These are phyloP conservation scores for Barbatosphaeria neglecta DNA, from an alignment of 495 filamentous ascomycete species.

Conservation along the genomic window DNA sequence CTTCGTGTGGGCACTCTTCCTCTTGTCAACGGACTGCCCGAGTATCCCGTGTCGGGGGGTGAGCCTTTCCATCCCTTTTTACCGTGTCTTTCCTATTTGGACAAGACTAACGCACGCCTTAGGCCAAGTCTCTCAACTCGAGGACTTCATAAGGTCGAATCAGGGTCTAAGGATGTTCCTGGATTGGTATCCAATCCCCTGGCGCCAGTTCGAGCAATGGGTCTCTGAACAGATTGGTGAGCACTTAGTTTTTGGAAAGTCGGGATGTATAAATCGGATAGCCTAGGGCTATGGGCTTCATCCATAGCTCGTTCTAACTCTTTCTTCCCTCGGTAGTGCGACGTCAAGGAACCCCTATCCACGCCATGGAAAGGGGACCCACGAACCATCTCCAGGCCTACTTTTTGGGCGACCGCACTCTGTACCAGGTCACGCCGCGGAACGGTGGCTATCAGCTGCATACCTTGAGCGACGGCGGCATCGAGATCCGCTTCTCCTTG, in stretches of 20 bases:
- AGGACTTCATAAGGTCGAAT: neutral
- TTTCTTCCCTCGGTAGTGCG: no score
- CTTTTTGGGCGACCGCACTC: neutral
- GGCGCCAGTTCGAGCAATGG: neutral
- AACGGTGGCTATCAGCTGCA: neutral
- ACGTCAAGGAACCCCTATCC: no score
- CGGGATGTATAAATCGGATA: neutral
- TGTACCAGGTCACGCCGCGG: neutral
- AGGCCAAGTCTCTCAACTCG: neutral
- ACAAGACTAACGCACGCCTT: neutral
- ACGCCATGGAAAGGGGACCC: no score
- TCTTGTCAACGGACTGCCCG: neutral
- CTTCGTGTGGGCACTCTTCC: no score
- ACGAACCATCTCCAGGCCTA: no score
- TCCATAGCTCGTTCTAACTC: no score
- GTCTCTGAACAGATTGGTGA: neutral
- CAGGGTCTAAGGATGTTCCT: neutral
- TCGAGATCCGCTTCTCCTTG: neutral
- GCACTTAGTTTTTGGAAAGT: neutral
- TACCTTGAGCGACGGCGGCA: neutral
- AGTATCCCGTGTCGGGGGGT: neutral
- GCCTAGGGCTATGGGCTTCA: no score
- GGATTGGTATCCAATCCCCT: neutral
- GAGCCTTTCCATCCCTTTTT: neutral
- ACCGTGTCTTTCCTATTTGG: neutral